Conservation (phyloP, 805 yeast species). For the Maudiozyma bulderi region DNA sequence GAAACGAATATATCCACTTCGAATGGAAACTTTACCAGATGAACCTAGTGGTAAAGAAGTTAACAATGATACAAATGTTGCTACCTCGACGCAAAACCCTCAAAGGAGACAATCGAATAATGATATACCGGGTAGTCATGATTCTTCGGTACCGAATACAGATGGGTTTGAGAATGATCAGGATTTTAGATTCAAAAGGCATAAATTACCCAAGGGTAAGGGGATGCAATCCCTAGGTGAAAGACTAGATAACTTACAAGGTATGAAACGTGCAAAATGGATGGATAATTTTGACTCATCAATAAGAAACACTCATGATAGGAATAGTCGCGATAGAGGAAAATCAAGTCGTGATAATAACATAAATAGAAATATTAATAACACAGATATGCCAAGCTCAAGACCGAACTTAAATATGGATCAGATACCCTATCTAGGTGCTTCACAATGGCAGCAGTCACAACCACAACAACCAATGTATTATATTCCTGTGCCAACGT, state of each 20-base stretch:
- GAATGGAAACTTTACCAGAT: constrained; percentile 20
- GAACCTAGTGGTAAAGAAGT: neutral
- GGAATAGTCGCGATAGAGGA: neutral
- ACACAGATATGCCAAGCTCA: neutral
- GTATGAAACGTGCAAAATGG: constrained; percentile 22
- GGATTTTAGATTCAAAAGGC: constrained; percentile 27
- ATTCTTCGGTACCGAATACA: neutral
- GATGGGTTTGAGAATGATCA: constrained; percentile 23
- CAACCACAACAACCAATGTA: constrained; percentile 9
- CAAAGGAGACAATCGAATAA: neutral
- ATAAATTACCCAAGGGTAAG: constrained; percentile 14
- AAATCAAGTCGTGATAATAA: neutral
- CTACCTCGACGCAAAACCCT: neutral
- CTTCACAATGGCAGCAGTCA: constrained; percentile 6
- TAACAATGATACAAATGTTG: neutral
- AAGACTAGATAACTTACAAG: constrained; percentile 23
- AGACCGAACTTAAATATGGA: neutral
- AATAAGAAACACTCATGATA: constrained; percentile 3
- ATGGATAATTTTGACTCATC: constrained; percentile 29
- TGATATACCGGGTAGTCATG: neutral
- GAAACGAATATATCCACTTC: constrained; percentile 16
- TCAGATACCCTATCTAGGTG: neutral
- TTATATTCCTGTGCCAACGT: constrained; percentile 16
- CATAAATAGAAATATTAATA: neutral
- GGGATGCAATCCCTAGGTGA: constrained; percentile 26